Conservation (phyloP, 495 filamentous ascomycete species). For the Aspergillus cristatus region DNA sequence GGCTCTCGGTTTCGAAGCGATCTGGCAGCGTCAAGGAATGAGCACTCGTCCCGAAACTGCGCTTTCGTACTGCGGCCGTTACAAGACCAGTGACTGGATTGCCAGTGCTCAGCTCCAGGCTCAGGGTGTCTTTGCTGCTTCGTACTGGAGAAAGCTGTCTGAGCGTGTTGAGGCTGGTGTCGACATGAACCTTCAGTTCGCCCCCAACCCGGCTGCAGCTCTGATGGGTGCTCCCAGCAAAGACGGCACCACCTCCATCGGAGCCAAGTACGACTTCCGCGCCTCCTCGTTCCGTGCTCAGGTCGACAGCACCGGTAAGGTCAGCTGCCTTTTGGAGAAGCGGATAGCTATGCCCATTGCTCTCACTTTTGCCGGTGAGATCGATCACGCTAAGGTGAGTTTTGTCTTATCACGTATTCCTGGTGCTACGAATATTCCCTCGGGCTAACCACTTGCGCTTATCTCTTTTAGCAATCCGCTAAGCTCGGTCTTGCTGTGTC, state of each 20-base stretch:
- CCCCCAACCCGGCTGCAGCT: conserved; percentile 47
- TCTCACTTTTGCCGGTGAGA: conserved; percentile 92
- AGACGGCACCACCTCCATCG: conserved; percentile 83
- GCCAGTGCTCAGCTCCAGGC: conserved; percentile 77
- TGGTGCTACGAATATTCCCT: conserved; percentile 2
- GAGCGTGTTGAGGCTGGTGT: conserved; percentile 94
- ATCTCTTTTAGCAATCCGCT: conserved; percentile 66
- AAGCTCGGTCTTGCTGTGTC: conserved; percentile 93
- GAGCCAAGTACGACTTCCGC: conserved; percentile 97
- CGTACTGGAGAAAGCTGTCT: conserved; percentile 90
- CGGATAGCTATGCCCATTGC: conserved; percentile 80
- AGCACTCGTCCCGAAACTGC: conserved; percentile 74
- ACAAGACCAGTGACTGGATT: conserved; percentile 85
- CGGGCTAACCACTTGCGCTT: conserved; percentile 8
- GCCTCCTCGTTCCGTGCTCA: conserved; percentile 91
- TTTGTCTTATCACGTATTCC: not conserved
- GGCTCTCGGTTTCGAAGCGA: conserved; percentile 79
- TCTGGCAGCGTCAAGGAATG: conserved; percentile 80
- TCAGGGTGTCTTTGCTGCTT: conserved; percentile 77
- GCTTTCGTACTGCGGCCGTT: conserved; percentile 80
- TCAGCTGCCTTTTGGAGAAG: conserved; percentile 92
- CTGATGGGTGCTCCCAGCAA: conserved; percentile 67
- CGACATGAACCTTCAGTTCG: conserved; percentile 82
- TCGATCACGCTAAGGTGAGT: conserved; percentile 90
- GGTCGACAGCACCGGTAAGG: conserved; percentile 86